Conservation (phyloP, 2,329 filamentous ascomycete genomes). For the Ophiostoma tasmaniense region DNA sequence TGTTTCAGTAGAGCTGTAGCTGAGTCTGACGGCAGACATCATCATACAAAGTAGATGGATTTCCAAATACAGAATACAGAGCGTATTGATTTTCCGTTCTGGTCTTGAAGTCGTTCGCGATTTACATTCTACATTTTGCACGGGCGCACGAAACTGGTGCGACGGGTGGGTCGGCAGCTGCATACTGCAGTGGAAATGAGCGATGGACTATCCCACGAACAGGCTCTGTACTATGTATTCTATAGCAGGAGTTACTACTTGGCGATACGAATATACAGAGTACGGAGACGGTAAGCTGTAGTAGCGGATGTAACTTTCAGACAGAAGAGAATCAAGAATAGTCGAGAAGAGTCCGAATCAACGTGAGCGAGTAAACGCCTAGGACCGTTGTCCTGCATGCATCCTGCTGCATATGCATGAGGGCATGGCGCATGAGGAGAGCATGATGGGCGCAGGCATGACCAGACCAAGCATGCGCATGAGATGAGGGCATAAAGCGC, state of each 20-base stretch:
- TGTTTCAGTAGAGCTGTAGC: not conserved
- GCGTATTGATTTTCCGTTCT: no score
- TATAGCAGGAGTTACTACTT: no score
- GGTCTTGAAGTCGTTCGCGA: no score
- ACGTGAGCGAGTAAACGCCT: not conserved
- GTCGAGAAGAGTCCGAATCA: not conserved
- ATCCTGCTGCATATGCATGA: constrained; percentile 1
- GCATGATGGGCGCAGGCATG: not conserved
- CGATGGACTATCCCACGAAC: not conserved
- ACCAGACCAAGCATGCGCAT: not conserved
- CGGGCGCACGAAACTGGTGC: not conserved
- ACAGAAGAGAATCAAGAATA: not conserved
- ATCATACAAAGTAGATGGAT: no score
- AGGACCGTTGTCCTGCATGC: not conserved
- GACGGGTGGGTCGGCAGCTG: constrained; percentile 3
- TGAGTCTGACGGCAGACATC: no score
- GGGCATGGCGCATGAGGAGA: not conserved
- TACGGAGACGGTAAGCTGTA: not conserved
- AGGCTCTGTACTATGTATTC: no score
- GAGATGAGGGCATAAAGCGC: not conserved
- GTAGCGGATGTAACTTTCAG: not conserved
- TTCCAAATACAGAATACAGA: no score
- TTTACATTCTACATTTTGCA: not conserved
- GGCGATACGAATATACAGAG: no score
- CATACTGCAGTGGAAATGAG: constrained; percentile 5